Evolutionary conservation across 768 basidiomycete species (phyloP).

Genomic region (Kwoniella pini): DNA sequence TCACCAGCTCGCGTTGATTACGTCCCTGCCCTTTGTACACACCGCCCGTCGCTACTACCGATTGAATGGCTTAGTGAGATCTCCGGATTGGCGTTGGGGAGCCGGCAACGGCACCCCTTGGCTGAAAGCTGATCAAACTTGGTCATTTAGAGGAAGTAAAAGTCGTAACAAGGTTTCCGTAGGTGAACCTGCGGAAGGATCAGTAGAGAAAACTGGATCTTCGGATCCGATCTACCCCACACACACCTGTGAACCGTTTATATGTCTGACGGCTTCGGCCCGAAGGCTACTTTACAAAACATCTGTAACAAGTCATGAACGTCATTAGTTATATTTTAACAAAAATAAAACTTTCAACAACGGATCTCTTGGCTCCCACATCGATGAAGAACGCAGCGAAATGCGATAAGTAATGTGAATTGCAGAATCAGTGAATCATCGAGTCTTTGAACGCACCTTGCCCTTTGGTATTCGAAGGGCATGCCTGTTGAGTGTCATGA

Average conservation of each 20-base stretch:
- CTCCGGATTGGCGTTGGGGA: constrained; percentile 72
- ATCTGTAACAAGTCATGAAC: constrained; percentile 8
- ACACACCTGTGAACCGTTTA: constrained; percentile 49
- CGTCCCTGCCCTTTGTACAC: constrained; percentile 89
- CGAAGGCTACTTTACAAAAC: constrained; percentile 11
- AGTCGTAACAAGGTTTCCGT: constrained; percentile 71
- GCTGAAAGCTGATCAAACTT: constrained; percentile 71
- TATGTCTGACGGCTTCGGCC: neutral
- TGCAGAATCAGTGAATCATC: constrained; percentile 80
- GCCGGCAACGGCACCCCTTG: constrained; percentile 60
- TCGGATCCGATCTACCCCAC: constrained; percentile 58
- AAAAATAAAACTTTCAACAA: constrained; percentile 61
- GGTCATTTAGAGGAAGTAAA: constrained; percentile 83
- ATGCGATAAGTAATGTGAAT: constrained; percentile 81
- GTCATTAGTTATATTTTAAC: constrained; percentile 37
- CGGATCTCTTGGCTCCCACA: constrained; percentile 76
- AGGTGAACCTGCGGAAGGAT: constrained; percentile 81
- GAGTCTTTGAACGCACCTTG: constrained; percentile 82
- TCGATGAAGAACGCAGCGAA: constrained; percentile 80
- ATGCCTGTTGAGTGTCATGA: constrained; percentile 66
- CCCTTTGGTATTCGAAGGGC: constrained; percentile 72
- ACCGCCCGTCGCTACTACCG: constrained; percentile 87
- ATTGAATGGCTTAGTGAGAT: constrained; percentile 89
- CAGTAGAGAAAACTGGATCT: constrained; percentile 59
- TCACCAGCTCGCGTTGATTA: constrained; percentile 87